Conservation (phyloP, 768 basidiomycete species). For the Mycena epipterygia region DNA sequence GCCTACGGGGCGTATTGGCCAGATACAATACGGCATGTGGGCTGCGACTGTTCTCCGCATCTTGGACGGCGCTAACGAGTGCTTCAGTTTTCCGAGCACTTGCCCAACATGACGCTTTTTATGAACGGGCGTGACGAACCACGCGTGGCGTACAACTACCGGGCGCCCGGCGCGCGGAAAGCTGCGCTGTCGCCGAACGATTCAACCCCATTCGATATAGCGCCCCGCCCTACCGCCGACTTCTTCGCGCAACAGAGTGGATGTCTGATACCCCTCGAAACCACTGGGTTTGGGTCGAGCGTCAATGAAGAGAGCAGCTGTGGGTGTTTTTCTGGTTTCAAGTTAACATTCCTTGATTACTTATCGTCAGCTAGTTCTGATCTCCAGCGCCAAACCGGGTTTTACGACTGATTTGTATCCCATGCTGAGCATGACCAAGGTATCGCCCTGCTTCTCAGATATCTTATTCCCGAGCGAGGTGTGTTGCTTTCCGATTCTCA, state of each 20-base stretch:
- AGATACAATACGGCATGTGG: background rate
- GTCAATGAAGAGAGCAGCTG: background rate
- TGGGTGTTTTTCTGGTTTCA: background rate
- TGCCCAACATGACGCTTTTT: conserved; percentile 22
- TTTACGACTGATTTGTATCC: conserved; percentile 28
- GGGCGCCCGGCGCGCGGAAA: background rate
- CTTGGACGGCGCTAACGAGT: background rate
- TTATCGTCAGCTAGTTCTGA: background rate
- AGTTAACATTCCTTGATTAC: background rate
- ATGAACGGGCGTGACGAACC: conserved; percentile 27
- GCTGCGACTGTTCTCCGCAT: background rate
- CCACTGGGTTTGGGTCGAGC: background rate
- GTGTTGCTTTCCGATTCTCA: background rate
- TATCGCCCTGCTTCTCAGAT: conserved; percentile 21
- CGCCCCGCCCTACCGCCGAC: background rate
- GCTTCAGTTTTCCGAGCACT: background rate
- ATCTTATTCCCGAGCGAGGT: conserved; percentile 22
- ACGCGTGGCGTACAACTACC: conserved; percentile 17
- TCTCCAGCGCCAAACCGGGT: background rate
- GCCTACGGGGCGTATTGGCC: background rate
- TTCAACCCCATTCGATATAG: background rate
- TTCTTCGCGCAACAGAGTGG: conserved; percentile 23
- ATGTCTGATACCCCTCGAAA: background rate
- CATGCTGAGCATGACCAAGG: conserved; percentile 25
- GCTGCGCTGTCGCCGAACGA: background rate